Conservation (phyloP, 164 flowering plant genomes). For the Chimonanthus praecox region DNA sequence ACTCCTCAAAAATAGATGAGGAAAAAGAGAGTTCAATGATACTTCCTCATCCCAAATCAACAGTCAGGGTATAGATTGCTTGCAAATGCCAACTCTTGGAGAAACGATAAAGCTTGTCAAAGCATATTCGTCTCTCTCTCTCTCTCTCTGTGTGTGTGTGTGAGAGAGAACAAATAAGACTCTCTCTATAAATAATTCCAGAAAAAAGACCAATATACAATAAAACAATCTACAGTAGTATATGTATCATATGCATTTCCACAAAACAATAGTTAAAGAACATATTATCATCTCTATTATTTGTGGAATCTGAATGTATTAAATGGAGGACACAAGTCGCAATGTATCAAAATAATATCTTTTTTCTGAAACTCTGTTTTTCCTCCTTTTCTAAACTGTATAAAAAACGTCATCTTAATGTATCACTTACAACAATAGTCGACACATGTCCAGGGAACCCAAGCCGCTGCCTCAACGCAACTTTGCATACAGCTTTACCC, state of each 20-base stretch:
- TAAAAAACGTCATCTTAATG: neutral
- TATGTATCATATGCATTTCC: neutral
- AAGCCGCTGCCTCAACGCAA: conserved; percentile 42
- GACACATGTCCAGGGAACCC: conserved; percentile 39
- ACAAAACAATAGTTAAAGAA: neutral
- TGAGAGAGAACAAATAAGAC: neutral
- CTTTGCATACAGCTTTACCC: conserved; percentile 66
- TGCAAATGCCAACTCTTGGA: neutral
- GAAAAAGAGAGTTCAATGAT: neutral
- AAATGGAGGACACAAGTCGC: neutral
- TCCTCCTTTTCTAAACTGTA: too few species aligned
- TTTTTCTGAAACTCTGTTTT: too few species aligned
- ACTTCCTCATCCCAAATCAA: too few species aligned
- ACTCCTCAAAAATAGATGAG: neutral
- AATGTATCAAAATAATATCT: too few species aligned
- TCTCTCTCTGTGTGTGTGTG: neutral
- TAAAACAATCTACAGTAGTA: neutral
- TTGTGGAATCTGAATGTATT: too few species aligned
- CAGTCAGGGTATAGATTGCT: neutral
- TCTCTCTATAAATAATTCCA: too few species aligned
- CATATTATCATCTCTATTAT: neutral
- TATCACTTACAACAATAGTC: conserved; percentile 38
- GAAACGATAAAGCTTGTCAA: neutral
- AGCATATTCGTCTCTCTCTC: neutral
- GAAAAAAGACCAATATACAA: neutral